These are phyloP conservation scores for Fusarium metavorans DNA, from an alignment of 2,329 filamentous ascomycete genomes.

Conservation along the genomic window DNA sequence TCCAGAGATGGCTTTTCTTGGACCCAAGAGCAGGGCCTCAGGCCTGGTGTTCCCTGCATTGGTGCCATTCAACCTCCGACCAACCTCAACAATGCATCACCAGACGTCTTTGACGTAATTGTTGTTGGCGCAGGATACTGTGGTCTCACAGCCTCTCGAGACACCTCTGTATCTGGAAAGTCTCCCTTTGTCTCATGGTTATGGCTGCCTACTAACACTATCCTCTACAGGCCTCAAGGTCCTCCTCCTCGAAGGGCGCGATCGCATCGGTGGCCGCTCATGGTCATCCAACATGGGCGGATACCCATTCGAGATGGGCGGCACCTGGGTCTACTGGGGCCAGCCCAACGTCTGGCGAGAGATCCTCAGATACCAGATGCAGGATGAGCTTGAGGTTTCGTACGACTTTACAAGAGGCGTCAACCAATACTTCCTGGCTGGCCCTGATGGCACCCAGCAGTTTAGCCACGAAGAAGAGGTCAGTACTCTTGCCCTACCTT, in stretches of 20 bases:
- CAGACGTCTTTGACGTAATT: conserved; percentile 44
- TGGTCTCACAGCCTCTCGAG: conserved; percentile 47
- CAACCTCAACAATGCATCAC: conserved; percentile 24
- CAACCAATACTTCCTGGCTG: conserved; percentile 56
- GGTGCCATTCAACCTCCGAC: conserved; percentile 46
- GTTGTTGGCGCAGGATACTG: conserved; percentile 49
- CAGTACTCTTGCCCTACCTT: background rate
- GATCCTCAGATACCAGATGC: conserved; percentile 59
- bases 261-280: conserved; percentile 61
- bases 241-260: conserved; percentile 59
- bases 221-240: conserved; percentile 49
- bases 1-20: conserved; percentile 48
- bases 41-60: conserved; percentile 46
- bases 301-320: conserved; percentile 61
- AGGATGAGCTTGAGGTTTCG: conserved; percentile 52
- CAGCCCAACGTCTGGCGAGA: conserved; percentile 59
- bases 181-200: accelerated
- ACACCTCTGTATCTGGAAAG: conserved; percentile 45
- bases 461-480: conserved; percentile 59
- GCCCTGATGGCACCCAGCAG: conserved; percentile 41
- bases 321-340: conserved; percentile 62
- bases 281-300: conserved; percentile 59
- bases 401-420: conserved; percentile 56
- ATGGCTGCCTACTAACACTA: background rate
- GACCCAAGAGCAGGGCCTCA: conserved; percentile 46